Evolutionary conservation across 2,329 filamentous ascomycete genomes (phyloP), one percentile per base, ranked within the genome.

Genomic region (Beauveria sp.): DNA sequence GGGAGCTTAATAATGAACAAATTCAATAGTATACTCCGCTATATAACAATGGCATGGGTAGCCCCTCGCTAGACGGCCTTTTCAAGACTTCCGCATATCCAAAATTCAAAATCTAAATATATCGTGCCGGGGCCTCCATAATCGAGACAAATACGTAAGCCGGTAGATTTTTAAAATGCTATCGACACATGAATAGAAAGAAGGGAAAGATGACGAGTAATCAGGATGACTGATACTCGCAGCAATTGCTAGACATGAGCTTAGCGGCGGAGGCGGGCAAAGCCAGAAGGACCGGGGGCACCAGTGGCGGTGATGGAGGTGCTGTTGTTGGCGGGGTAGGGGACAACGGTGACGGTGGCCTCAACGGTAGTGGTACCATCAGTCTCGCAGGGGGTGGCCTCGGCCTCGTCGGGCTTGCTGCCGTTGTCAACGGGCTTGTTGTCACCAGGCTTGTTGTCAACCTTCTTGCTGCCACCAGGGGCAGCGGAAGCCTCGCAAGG

Each of bases 261-360:
- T 53, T 58, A 75, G 63, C 69, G 72, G 66, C 69, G 67, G 61
- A 72, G 69, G 62, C 69, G 69, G 62, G 69, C 69, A 66, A 71
- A 72, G 65, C 74, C 75, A 60, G 75, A 73, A 63, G 75, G 73
- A 46, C 64, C 64, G 43, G 73, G 69, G 42, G 66, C 69, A 56
- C 73, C 73, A 64, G 69, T 64, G 52, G 73, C 65, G 62, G 64
- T 64, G 55, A 75, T 75, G 63, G 71, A 71, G 72, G 76, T 76
- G 66, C 64, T 67, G 65, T 71, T 70, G 65, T 70, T 69, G 57
- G 69, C 71, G 55, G 78, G 78, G 73, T 73, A 78, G 65, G 78
- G 78, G 63, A 77, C 68, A 63, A 75, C 72, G 59, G 74, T 75
- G 63, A 74, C 71, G 42, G 71, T 72, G 43, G 68, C 65, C 65